Evolutionary conservation across 805 yeast species (phyloP), one percentile per base, ranked within the genome.

Genomic region (Schizosaccharomyces octosporus): DNA sequence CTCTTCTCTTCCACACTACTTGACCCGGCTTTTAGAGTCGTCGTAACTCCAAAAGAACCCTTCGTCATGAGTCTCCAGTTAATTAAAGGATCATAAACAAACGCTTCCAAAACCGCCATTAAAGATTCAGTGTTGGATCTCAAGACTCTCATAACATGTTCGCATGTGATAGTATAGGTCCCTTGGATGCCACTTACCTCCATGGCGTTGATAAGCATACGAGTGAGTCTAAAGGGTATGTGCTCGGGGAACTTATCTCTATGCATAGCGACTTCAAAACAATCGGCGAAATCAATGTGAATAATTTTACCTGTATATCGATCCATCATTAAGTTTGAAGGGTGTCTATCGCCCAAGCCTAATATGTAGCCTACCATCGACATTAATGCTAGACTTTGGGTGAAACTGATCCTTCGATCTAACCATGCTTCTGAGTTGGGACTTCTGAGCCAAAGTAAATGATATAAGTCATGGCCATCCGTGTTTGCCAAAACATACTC

Each of bases 101-200:
- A 93, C 0, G 98, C 97, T 71, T 94, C 98, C 69, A 93, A 78
- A 62, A 93, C 89, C 0, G 99, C 99, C 94, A 94, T 86, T 69
- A 93, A 78, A 0, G 97, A 93, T 71, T 94, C 99, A 66, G 87
- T 87, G 72, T 93, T 93, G 65, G 85, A 95, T 65, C 99, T 78
- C 61, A 93, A 74, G 1, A 94, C 94, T 64, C 94, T 78, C 97
- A 94, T 90, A 3, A 93, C 98, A 71, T 90, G 89, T 69, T 93
- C 97, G 72, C 97, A 86, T 0, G 97, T 89, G 48, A 93, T 89
- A 67, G 97, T 79, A 78, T 87, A 93, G 43, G 95, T 86, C 2
- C 99, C 99, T 72, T 93, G 97, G 64, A 93, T 88, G 6, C 98
- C 98, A 72, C 95, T 85, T 2, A 93, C 97, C 71, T 94, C 99